phyloP scores from a whole-genome alignment of 2,329 filamentous ascomycete species.

The Epichloe coenophiala region DNA sequence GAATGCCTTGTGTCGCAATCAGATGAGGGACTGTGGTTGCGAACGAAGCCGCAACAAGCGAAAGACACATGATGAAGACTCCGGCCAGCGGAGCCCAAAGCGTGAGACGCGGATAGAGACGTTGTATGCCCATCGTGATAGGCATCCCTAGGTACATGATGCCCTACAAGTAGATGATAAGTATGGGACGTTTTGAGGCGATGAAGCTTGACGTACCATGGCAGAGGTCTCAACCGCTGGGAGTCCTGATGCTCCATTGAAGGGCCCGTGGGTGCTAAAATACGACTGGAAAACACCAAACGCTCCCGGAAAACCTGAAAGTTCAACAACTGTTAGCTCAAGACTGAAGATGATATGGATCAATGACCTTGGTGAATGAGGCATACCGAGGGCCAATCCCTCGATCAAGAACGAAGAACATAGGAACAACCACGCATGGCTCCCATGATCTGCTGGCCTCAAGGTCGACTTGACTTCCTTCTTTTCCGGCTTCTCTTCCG shows the following conservation, averaged over 20 bases:
- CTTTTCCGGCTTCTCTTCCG: neutral
- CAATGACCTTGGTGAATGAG: neutral
- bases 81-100: conserved; percentile 26
- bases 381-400: conserved; percentile 8
- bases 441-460: conserved; percentile 16
- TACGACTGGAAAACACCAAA: conserved; percentile 56
- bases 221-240: conserved; percentile 47
- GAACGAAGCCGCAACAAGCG: conserved; percentile 34
- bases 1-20: conserved; percentile 41
- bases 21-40: conserved; percentile 34
- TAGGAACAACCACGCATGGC: conserved; percentile 21
- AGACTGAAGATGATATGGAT: too few relatives aligned
- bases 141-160: conserved; percentile 37
- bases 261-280: conserved; percentile 43
- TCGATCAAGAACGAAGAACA: conserved; percentile 12
- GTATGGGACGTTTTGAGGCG: neutral
- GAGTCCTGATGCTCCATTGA: conserved; percentile 34
- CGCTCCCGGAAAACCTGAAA: conserved; percentile 45
- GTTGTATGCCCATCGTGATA: conserved; percentile 30
- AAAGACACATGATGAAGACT: conserved; percentile 32
- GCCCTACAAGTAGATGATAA: conserved; percentile 16
- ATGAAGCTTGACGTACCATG: conserved; percentile 23
- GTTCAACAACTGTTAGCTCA: neutral
- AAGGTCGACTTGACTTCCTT: neutral
- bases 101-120: conserved; percentile 22